Evolutionary conservation across 164 flowering plant genomes (phyloP).

Genomic region (Vitis rotundifolia): DNA sequence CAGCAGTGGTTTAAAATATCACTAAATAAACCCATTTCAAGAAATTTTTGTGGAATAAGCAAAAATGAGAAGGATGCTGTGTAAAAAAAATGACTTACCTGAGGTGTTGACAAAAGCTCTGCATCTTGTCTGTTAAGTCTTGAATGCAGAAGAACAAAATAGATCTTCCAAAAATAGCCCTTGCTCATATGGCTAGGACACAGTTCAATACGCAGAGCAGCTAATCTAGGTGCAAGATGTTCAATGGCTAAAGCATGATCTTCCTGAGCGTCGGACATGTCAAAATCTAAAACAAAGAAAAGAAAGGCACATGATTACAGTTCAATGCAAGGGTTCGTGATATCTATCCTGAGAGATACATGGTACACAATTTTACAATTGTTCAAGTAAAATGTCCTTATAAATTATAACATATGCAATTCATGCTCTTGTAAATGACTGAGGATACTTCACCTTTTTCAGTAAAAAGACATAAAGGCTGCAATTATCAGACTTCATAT

Average conservation of each 20-base stretch:
- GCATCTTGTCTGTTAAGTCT: conserved; percentile 82
- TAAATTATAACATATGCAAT: too few species aligned
- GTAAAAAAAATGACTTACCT: conserved; percentile 42
- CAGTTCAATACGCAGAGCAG: conserved; percentile 92
- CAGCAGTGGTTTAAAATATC: too few species aligned
- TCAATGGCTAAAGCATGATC: conserved; percentile 85
- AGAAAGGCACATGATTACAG: background rate
- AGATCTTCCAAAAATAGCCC: conserved; percentile 94
- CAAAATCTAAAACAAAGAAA: conserved; percentile 58
- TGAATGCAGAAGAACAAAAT: conserved; percentile 91
- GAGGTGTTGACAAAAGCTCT: conserved; percentile 70
- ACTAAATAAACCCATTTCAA: background rate
- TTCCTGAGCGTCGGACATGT: conserved; percentile 77
- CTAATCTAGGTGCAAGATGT: conserved; percentile 78
- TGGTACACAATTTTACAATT: too few species aligned
- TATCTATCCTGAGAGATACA: too few species aligned
- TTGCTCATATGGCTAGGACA: conserved; percentile 89
- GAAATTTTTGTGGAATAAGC: background rate
- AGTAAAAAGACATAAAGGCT: too few species aligned
- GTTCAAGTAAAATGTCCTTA: too few species aligned
- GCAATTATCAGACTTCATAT: too few species aligned
- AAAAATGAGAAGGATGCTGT: conserved; percentile 2
- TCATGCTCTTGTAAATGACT: too few species aligned
- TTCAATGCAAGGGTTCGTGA: background rate
- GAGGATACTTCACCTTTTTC: too few species aligned